Percentiles rank a stretch among this genome's conserved stretches.
Conservation (phyloP, 2,329 filamentous ascomycete genomes). For the Aureobasidium sp. region DNA sequence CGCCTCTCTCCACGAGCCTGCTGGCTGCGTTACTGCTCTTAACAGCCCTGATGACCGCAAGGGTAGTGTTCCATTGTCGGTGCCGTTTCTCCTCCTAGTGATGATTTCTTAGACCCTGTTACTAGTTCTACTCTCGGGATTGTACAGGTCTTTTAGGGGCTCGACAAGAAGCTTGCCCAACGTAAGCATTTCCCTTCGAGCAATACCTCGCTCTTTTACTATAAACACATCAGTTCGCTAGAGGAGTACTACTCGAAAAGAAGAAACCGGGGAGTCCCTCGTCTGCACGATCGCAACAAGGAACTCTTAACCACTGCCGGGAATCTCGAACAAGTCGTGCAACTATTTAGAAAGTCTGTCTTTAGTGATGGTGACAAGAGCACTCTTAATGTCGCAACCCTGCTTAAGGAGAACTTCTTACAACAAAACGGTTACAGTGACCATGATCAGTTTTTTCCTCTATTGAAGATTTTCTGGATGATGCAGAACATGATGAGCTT, state of each 20-base stretch:
- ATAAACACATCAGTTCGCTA: slow-evolving; percentile 83
- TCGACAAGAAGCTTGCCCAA: slow-evolving; percentile 98
- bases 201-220: slow-evolving; percentile 91
- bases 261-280: slow-evolving; percentile 87
- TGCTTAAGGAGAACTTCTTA: slow-evolving; percentile 97
- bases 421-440: slow-evolving; percentile 99
- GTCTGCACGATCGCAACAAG: slow-evolving; percentile 85
- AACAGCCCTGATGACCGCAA: slow-evolving; percentile 83
- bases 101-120: slow-evolving; percentile 98
- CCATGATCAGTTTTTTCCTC: slow-evolving; percentile 97
- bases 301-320: slow-evolving; percentile 91
- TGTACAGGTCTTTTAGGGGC: slow-evolving; percentile 98
- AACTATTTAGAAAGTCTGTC: slow-evolving; percentile 95
- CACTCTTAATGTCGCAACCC: slow-evolving; percentile 79
- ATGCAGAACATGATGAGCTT: slow-evolving; percentile 99
- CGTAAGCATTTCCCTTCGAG: slow-evolving; percentile 99
- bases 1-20: slow-evolving; percentile 98
- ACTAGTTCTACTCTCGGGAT: slow-evolving; percentile 91
- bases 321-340: slow-evolving; percentile 96
- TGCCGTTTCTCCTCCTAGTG: slow-evolving; percentile 92
- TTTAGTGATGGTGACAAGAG: slow-evolving; percentile 98
- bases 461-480: slow-evolving; percentile 99
- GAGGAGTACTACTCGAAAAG: slow-evolving; percentile 95
- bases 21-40: slow-evolving; percentile 75
- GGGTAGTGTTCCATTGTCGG: slow-evolving; percentile 94